Evolutionary conservation across 2,329 filamentous ascomycete species (phyloP).

Genomic region (Sporothrix inflata): DNA sequence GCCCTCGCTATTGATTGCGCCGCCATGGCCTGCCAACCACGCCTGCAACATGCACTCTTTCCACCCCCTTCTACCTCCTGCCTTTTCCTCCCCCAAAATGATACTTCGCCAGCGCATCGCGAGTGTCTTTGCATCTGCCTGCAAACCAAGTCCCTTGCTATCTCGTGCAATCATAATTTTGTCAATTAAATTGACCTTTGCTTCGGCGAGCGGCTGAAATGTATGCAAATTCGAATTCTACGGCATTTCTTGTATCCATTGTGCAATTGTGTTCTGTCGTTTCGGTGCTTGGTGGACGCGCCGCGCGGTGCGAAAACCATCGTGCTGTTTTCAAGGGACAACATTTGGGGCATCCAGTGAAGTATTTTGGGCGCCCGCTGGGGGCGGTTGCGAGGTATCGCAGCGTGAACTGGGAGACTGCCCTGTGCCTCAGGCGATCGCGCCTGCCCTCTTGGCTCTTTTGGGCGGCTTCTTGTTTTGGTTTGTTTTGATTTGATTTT

Average conservation of each 20-base stretch:
- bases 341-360: constrained; percentile 23
- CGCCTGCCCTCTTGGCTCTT: constrained; percentile 6
- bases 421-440: constrained; percentile 8
- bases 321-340: constrained; percentile 29
- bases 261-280: constrained; percentile 22
- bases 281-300: not conserved
- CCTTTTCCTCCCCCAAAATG: not conserved
- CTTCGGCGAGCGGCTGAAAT: not conserved
- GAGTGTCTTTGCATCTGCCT: not conserved
- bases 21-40: not conserved
- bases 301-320: constrained; percentile 3
- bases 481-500: constrained; percentile 17
- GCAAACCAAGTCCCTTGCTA: not conserved
- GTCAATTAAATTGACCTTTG: not conserved
- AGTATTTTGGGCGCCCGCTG: constrained; percentile 15
- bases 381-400: constrained; percentile 7
- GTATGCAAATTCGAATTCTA: not conserved
- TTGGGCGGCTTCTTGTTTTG: constrained; percentile 6
- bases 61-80: not conserved
- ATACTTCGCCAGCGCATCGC: not conserved
- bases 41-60: not conserved
- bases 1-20: not conserved
- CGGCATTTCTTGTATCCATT: not conserved
- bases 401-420: not conserved
- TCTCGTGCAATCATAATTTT: not conserved